Evolutionary conservation across 1,139 yeast genomes (phyloP).

Genomic region (Geotrichum australiense): DNA sequence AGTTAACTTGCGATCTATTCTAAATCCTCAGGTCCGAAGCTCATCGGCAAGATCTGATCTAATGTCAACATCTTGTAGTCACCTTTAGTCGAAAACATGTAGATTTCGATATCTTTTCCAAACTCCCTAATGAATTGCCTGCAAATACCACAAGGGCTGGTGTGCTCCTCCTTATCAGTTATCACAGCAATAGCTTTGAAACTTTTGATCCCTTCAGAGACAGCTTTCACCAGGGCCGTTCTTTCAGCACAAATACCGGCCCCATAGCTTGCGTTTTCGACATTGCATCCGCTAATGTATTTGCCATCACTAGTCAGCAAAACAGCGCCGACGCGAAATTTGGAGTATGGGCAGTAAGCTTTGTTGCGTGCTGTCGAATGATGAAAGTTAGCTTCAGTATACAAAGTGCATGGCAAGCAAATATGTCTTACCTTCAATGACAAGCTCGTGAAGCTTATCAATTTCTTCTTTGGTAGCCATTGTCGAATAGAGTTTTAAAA

Average conservation of each 20-base stretch:
- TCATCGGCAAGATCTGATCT: constrained; percentile 63
- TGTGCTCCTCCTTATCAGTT: constrained; percentile 52
- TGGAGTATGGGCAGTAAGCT: constrained; percentile 78
- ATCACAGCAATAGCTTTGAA: constrained; percentile 66
- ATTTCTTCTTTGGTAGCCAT: constrained; percentile 14
- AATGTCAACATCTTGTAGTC: constrained; percentile 39
- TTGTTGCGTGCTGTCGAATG: constrained; percentile 26
- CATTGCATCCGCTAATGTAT: constrained; percentile 66
- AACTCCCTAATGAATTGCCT: constrained; percentile 84
- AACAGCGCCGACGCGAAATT: constrained; percentile 82
- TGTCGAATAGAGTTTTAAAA: background rate
- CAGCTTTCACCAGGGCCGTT: constrained; percentile 64
- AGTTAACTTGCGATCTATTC: no score
- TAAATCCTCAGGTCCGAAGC: constrained; percentile 81
- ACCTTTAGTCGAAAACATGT: constrained; percentile 28
- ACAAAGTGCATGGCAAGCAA: background rate
- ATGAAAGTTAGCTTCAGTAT: background rate
- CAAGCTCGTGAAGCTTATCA: constrained; percentile 12
- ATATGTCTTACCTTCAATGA: constrained; percentile 7
- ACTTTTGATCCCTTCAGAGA: constrained; percentile 20
- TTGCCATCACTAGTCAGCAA: constrained; percentile 47
- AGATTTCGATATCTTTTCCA: constrained; percentile 32
- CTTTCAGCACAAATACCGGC: constrained; percentile 91
- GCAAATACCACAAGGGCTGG: constrained; percentile 92
- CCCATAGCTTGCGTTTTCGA: constrained; percentile 89